A percentile compares a stretch with the other conserved stretches of the same genome.
These are phyloP conservation scores for Ustilago trichophora DNA, from an alignment of 1,284 basidiomycete genomes.

Conservation along the genomic window DNA sequence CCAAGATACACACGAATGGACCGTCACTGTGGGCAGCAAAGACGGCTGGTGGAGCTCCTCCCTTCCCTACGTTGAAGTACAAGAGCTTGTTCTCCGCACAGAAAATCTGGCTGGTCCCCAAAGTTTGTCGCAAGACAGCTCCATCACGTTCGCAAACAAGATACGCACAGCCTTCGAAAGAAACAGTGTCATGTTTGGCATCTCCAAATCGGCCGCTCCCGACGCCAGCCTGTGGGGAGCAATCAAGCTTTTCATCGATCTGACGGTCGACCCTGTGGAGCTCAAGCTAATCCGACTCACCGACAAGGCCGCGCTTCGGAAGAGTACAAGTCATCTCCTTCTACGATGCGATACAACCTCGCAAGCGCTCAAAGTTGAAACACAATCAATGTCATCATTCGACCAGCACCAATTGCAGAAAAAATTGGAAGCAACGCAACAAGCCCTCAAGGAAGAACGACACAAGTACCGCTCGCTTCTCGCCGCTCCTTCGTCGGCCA, in stretches of 20 bases:
- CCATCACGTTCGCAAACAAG: constrained; percentile 1
- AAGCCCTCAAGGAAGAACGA: constrained; percentile 34
- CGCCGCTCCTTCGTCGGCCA: constrained; percentile 17
- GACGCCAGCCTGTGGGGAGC: neutral
- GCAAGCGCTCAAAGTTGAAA: no score
- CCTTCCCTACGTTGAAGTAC: neutral
- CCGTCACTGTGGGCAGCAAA: constrained; percentile 12
- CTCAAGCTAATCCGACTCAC: constrained; percentile 8
- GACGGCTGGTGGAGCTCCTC: constrained; percentile 22
- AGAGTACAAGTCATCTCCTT: no score
- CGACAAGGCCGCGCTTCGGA: no score
- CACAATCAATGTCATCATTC: neutral
- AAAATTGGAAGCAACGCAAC: constrained; percentile 21
- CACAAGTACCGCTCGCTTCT: constrained; percentile 49
- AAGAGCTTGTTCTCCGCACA: neutral
- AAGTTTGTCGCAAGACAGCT: no score
- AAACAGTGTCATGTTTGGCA: constrained; percentile 19
- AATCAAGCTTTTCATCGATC: constrained; percentile 22
- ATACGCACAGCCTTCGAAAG: constrained; percentile 4
- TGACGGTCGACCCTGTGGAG: constrained; percentile 1
- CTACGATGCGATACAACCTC: no score
- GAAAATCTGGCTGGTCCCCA: no score
- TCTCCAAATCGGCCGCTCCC: neutral
- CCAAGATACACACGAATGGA: no score
- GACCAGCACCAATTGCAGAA: constrained; percentile 10